phyloP scores from a whole-genome alignment of 805 yeast species.

The Cyberlindnera bimundalis region DNA sequence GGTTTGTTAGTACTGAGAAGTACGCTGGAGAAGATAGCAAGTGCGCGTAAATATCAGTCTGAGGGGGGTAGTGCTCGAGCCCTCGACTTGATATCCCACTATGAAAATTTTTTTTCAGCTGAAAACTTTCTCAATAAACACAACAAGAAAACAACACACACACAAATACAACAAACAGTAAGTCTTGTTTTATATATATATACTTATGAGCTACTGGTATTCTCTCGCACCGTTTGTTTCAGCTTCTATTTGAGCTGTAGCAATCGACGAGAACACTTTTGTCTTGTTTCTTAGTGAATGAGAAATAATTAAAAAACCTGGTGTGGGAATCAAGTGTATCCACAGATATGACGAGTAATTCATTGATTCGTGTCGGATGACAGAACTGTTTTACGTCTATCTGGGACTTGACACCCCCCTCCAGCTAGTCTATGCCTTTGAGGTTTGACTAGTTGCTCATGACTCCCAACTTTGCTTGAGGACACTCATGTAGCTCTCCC shows the following conservation, averaged over 20 bases:
- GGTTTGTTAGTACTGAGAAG: neutral
- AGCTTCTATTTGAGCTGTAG: neutral
- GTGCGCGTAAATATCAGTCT: neutral
- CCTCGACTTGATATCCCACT: too few relatives aligned
- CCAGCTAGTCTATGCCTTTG: conserved; percentile 14
- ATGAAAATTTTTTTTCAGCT: too few relatives aligned
- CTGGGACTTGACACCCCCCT: conserved; percentile 30
- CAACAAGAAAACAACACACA: too few relatives aligned
- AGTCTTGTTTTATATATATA: too few relatives aligned
- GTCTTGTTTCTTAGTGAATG: too few relatives aligned
- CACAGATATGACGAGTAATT: conserved; percentile 15
- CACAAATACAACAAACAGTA: too few relatives aligned
- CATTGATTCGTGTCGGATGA: conserved; percentile 21
- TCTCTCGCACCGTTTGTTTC: conserved; percentile 10
- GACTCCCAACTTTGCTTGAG: conserved; percentile 35
- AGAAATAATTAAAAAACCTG: conserved; percentile 25
- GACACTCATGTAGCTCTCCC: conserved; percentile 46
- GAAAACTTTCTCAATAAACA: conserved; percentile 4
- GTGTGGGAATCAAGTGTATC: conserved; percentile 32
- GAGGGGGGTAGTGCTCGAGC: too few relatives aligned
- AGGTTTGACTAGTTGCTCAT: conserved; percentile 38
- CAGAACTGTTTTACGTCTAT: conserved; percentile 17
- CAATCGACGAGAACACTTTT: conserved; percentile 6
- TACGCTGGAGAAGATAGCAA: neutral
- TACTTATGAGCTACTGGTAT: conserved; percentile 19